A percentile compares a stretch with the other conserved stretches of the same genome.
Conservation (phyloP, 2,329 filamentous ascomycete species). For the Fusarium nygamai region DNA sequence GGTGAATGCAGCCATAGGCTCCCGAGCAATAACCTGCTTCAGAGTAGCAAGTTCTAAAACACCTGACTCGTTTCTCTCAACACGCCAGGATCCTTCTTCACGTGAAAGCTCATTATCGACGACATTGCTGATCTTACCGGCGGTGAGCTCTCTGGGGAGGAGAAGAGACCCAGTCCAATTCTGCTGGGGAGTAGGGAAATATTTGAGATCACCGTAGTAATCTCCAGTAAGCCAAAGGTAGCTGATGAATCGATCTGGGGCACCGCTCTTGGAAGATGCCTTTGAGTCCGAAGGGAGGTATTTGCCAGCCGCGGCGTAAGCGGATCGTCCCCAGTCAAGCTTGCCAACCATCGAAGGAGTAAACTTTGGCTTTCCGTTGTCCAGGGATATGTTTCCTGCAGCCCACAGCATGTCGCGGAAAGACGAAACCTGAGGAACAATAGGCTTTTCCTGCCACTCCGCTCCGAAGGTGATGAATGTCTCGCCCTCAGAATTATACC, state of each 20-base stretch:
- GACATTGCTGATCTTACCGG: conserved; percentile 52
- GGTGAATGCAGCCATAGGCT: conserved; percentile 47
- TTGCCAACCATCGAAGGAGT: conserved; percentile 53
- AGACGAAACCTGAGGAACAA: conserved; percentile 51
- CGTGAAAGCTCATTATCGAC: conserved; percentile 52
- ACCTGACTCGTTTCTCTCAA: conserved; percentile 44
- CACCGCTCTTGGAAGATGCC: conserved; percentile 50
- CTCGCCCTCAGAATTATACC: conserved; percentile 52
- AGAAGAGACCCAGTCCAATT: conserved; percentile 57
- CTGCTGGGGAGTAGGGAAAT: conserved; percentile 53
- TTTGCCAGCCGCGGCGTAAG: conserved; percentile 57
- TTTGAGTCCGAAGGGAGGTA: conserved; percentile 50
- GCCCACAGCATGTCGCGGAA: conserved; percentile 55
- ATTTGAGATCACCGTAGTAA: conserved; percentile 49
- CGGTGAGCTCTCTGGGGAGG: conserved; percentile 54
- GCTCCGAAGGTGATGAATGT: conserved; percentile 53
- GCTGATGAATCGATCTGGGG: conserved; percentile 53
- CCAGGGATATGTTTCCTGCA: conserved; percentile 47
- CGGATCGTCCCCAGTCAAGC: conserved; percentile 53
- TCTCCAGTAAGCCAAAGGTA: conserved; percentile 57
- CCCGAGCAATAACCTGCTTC: conserved; percentile 52
- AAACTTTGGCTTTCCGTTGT: conserved; percentile 47
- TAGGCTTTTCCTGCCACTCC: conserved; percentile 54
- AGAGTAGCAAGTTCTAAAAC: conserved; percentile 51
- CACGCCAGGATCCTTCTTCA: conserved; percentile 53